A percentile compares a stretch with the other conserved stretches of the same genome.
These are phyloP conservation scores for Leucocoprinus birnbaumii DNA, from an alignment of 768 basidiomycete species.

Conservation along the genomic window DNA sequence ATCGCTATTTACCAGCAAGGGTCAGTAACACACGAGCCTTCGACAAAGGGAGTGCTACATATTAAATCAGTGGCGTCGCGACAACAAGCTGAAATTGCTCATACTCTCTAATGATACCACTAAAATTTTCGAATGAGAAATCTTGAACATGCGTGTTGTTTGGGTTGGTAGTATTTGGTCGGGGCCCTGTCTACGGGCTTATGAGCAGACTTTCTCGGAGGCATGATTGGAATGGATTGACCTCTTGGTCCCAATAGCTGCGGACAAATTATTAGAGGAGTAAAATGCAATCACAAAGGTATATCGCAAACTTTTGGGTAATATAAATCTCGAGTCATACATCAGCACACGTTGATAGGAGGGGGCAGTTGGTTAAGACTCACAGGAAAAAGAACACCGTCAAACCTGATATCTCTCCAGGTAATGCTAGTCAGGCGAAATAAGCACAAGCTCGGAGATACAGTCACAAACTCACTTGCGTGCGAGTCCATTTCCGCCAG, in stretches of 20 bases:
- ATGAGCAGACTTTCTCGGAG: too few species aligned
- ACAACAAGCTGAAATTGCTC: constrained; percentile 5
- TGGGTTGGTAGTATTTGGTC: constrained; percentile 37
- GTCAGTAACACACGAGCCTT: constrained; percentile 56
- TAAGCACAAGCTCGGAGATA: too few species aligned
- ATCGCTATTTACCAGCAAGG: constrained; percentile 49
- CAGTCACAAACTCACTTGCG: constrained; percentile 40
- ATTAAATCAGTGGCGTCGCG: neutral
- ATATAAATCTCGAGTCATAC: constrained; percentile 46
- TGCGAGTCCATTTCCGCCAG: constrained; percentile 56
- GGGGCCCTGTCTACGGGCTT: constrained; percentile 35
- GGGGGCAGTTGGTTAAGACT: constrained; percentile 13
- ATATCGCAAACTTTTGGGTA: constrained; percentile 51
- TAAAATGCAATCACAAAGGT: neutral
- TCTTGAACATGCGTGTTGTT: constrained; percentile 58
- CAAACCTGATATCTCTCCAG: constrained; percentile 54
- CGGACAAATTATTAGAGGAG: neutral
- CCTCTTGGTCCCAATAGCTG: constrained; percentile 65
- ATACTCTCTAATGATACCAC: constrained; percentile 48
- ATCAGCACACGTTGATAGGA: neutral
- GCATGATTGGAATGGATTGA: too few species aligned
- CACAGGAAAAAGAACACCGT: constrained; percentile 54
- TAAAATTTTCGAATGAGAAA: constrained; percentile 53
- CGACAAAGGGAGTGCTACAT: constrained; percentile 43
- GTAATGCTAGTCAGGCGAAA: constrained; percentile 38